Evolutionary conservation across 1,284 basidiomycete species (phyloP), one percentile per base, ranked within the genome.

Genomic region (Coniferiporia weirii): DNA sequence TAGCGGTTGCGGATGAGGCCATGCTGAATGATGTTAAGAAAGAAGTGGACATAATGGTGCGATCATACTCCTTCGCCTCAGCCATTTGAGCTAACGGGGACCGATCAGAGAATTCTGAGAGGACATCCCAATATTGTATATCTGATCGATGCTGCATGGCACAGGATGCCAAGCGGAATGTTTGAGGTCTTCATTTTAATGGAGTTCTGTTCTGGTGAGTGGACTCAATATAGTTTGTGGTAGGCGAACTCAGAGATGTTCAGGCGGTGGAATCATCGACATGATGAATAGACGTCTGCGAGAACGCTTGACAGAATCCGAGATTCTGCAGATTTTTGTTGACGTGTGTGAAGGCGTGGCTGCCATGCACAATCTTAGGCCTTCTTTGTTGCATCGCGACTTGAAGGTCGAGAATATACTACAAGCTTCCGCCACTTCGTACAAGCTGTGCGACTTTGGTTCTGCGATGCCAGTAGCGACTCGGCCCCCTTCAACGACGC

Each of bases 351-450:
- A 96, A 74, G 87, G 92, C 32, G 90, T 97, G 10, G 94, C 93
- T 1, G 90, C 85, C 64, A 99, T 99, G 97, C 97, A 99, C 72
- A 89, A 93, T 63, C 84, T 93, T 54, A 83, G 86, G 40, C 92
- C 94, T 1, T 83, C 95, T 12, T 80, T 99, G 49, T 81, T 99
- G 43, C 97, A 99, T 71, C 91, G 97, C 46, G 97, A 99, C 75
- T 84, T 99, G 69, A 99, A 99, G 75, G 94, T 98, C 46, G 97
- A 99, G 73, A 99, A 99, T 72, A 98, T 99, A 67, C 84, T 99
- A 0, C 91, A 87, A 71, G 84, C 85, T 57, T 84, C 82, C 27
- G 72, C 76, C 7, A 84, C 85, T 17, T 85, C 86, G 1, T 99
- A 89, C 81, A 99, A 99, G 73, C 81, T 99, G 13, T 99, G 97